A percentile compares a stretch with the other conserved stretches of the same genome.
Evolutionary conservation across 140 eudicot species (phyloP).

Genomic region (Anethum foeniculum): DNA sequence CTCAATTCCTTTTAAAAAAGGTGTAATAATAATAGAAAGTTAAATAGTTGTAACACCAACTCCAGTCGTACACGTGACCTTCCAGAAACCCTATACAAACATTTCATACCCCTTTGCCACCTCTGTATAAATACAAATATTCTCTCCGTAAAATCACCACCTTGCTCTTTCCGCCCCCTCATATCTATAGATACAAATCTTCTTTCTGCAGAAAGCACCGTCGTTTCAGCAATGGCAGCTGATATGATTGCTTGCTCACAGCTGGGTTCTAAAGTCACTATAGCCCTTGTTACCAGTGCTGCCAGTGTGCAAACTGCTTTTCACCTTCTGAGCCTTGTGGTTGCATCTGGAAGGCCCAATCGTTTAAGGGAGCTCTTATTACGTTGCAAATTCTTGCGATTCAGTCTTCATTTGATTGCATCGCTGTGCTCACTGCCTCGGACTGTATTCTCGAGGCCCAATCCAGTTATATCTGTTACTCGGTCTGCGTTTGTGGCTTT

Average conservation of each 20-base stretch:
- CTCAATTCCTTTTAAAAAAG: too few relatives aligned
- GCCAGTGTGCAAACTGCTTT: slow-evolving; percentile 37
- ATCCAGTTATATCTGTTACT: slow-evolving; percentile 38
- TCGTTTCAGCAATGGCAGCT: background rate
- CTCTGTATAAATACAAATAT: too few relatives aligned
- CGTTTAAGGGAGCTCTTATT: slow-evolving; percentile 39
- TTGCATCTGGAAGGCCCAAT: slow-evolving; percentile 43
- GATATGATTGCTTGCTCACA: background rate
- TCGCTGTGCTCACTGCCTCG: slow-evolving; percentile 43
- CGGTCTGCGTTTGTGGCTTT: slow-evolving; percentile 23
- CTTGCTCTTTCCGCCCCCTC: too few relatives aligned
- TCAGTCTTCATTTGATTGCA: slow-evolving; percentile 30
- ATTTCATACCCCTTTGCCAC: too few relatives aligned
- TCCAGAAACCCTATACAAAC: too few relatives aligned
- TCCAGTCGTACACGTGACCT: too few relatives aligned
- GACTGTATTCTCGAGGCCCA: slow-evolving; percentile 34
- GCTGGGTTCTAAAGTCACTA: background rate
- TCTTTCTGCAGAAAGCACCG: background rate
- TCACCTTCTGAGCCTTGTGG: slow-evolving; percentile 42
- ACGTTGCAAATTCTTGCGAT: slow-evolving; percentile 21
- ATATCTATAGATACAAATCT: background rate
- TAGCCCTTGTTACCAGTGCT: background rate
- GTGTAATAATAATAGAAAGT: too few relatives aligned
- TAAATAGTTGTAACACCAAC: too few relatives aligned
- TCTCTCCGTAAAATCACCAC: too few relatives aligned